Evolutionary conservation across 805 yeast genomes (phyloP).

Genomic region (Kazachstania psychrophila): DNA sequence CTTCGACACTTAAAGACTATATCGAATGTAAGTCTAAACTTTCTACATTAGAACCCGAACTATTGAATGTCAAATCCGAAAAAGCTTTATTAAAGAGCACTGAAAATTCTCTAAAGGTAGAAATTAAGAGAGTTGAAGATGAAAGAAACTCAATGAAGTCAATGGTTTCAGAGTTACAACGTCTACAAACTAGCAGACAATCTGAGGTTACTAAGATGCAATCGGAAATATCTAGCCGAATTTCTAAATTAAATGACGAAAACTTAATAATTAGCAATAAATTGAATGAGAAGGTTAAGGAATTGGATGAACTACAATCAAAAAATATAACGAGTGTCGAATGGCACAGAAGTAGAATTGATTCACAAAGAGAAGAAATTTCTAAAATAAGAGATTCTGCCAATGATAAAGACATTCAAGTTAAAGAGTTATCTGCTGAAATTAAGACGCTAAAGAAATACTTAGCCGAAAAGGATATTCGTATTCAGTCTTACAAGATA

Average conservation of each 20-base stretch:
- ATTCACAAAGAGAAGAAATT: neutral
- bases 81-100: conserved; percentile 40
- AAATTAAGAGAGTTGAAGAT: conserved; percentile 41
- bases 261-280: conserved; percentile 25
- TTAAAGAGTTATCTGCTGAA: conserved; percentile 8
- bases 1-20: conserved; percentile 44
- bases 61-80: conserved; percentile 46
- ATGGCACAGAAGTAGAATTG: conserved; percentile 49
- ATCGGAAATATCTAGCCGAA: no score
- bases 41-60: conserved; percentile 37
- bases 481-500: conserved; percentile 26
- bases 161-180: conserved; percentile 50
- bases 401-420: conserved; percentile 6
- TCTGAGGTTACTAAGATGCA: no score
- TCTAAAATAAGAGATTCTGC: conserved; percentile 22
- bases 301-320: conserved; percentile 35
- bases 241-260: conserved; percentile 37
- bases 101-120: conserved; percentile 43
- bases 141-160: conserved; percentile 54
- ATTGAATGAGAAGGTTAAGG: conserved; percentile 1
- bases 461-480: conserved; percentile 20
- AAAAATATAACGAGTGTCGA: conserved; percentile 41
- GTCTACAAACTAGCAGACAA: no score
- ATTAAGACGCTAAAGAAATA: conserved; percentile 16
- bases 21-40: conserved; percentile 41